phyloP scores from a whole-genome alignment of 2,329 filamentous ascomycete species.

The Paraconiothyrium brasiliense region DNA sequence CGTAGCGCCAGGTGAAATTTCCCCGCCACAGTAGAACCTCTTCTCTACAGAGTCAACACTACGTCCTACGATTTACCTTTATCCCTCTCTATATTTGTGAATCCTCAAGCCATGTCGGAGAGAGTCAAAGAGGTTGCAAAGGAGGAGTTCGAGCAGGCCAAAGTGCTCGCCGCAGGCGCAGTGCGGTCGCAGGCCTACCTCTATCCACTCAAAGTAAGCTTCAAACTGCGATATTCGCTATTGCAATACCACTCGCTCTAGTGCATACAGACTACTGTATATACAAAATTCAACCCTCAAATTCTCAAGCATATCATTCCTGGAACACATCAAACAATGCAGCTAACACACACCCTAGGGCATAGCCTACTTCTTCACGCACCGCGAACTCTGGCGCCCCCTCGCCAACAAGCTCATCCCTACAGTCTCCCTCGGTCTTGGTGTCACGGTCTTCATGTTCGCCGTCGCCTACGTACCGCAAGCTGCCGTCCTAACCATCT shows the following conservation, averaged over 20 bases:
- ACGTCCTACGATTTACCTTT: constrained; percentile 10
- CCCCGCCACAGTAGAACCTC: constrained; percentile 2
- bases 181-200: constrained; percentile 80
- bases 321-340: not conserved
- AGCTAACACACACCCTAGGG: constrained; percentile 55
- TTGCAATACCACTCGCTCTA: not conserved
- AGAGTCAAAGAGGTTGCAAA: constrained; percentile 66
- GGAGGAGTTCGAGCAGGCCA: constrained; percentile 77
- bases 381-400: constrained; percentile 68
- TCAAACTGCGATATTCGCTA: no score
- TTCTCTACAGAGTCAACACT: not conserved
- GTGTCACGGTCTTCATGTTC: constrained; percentile 84
- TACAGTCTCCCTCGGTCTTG: constrained; percentile 74
- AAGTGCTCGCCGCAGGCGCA: constrained; percentile 71
- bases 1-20: constrained; percentile 8
- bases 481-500: constrained; percentile 80
- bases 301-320: not conserved
- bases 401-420: constrained; percentile 65
- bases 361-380: constrained; percentile 67
- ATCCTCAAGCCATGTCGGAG: constrained; percentile 51
- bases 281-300: not conserved
- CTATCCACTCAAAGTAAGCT: constrained; percentile 77
- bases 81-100: constrained; percentile 23
- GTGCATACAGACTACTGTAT: not conserved
- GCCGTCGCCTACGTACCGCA: constrained; percentile 87